Evolutionary conservation across 2,329 filamentous ascomycete genomes (phyloP).

Genomic region (Ilyonectria sp.): DNA sequence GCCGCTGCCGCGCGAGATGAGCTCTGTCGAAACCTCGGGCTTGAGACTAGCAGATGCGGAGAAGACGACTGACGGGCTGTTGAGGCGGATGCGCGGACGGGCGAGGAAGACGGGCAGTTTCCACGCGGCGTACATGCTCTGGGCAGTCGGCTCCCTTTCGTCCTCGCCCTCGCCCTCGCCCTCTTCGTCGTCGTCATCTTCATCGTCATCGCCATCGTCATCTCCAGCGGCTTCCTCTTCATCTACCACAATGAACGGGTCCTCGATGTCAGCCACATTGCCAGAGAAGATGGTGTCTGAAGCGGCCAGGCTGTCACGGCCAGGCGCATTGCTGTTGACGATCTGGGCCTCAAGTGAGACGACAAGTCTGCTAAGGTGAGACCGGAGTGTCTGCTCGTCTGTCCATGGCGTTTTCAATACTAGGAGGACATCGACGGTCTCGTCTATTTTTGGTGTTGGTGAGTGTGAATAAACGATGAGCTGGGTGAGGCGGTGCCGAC

Average conservation of each 20-base stretch:
- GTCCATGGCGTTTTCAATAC: conserved; percentile 76
- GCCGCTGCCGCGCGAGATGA: conserved; percentile 61
- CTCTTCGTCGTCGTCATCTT: conserved; percentile 45
- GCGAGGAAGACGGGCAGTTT: conserved; percentile 71
- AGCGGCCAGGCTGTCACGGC: conserved; percentile 62
- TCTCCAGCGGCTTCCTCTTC: conserved; percentile 52
- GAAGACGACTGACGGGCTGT: conserved; percentile 78
- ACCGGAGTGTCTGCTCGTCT: conserved; percentile 69
- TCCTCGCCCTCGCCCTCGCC: conserved; percentile 36
- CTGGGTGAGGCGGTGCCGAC: conserved; percentile 47
- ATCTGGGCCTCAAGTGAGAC: conserved; percentile 79
- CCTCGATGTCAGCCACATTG: conserved; percentile 63
- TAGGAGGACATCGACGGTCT: conserved; percentile 78
- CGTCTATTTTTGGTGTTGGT: conserved; percentile 70
- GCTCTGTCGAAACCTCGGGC: conserved; percentile 57
- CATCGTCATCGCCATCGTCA: conserved; percentile 43
- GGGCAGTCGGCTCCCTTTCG: conserved; percentile 29
- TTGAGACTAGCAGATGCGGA: conserved; percentile 73
- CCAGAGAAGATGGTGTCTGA: conserved; percentile 75
- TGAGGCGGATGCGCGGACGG: conserved; percentile 75
- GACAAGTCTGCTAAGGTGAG: conserved; percentile 73
- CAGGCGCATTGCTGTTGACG: conserved; percentile 68
- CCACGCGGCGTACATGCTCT: conserved; percentile 71
- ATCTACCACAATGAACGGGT: conserved; percentile 67
- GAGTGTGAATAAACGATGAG: conserved; percentile 57